phyloP scores from a whole-genome alignment of 75 land plant species.

The Chamaecyparis obtusa region DNA sequence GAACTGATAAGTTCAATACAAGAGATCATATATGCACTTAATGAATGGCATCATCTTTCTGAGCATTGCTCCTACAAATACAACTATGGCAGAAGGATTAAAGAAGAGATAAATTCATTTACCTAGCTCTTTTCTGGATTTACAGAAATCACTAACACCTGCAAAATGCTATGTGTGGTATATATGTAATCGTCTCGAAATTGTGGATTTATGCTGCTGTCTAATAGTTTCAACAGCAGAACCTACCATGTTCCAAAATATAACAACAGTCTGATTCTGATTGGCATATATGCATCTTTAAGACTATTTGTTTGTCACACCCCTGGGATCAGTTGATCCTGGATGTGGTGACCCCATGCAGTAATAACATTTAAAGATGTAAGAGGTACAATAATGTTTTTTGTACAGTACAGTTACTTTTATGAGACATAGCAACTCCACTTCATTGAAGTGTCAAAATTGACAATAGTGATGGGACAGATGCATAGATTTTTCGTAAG shows the following conservation, averaged over 20 bases:
- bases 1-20: background rate
- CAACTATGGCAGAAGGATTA: background rate
- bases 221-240: background rate
- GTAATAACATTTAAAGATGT: too few relatives aligned
- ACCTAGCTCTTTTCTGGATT: background rate
- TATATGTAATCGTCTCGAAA: background rate
- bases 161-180: background rate
- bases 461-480: background rate
- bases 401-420: background rate
- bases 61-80: background rate
- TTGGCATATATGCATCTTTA: too few relatives aligned
- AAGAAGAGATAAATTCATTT: background rate
- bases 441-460: background rate
- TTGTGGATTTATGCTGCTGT: background rate
- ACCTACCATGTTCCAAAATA: background rate
- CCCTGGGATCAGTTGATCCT: too few relatives aligned
- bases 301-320: too few relatives aligned
- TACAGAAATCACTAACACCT: background rate
- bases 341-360: too few relatives aligned
- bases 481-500: background rate
- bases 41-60: background rate
- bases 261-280: too few relatives aligned
- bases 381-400: too few relatives aligned
- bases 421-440: background rate
- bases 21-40: background rate